These are phyloP conservation scores for Neophaeococcomyces aloes DNA, from an alignment of 2,329 filamentous ascomycete species.

Conservation along the genomic window DNA sequence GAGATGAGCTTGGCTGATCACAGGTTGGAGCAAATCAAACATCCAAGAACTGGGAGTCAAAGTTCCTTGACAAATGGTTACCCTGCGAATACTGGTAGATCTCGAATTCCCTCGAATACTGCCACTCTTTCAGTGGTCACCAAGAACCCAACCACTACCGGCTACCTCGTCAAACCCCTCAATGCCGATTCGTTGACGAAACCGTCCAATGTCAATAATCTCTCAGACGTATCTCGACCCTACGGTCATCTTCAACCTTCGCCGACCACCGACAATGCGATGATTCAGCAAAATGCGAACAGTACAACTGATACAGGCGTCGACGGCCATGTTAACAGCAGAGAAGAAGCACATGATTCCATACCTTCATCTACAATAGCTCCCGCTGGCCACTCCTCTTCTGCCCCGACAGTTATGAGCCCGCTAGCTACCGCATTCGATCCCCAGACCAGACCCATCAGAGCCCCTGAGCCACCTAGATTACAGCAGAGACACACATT, in stretches of 20 bases:
- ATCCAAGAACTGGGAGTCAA: constrained; percentile 20
- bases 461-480: constrained; percentile 46
- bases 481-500: constrained; percentile 78
- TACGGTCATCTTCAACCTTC: neutral
- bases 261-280: constrained; percentile 26
- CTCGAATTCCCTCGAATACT: constrained; percentile 31
- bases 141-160: constrained; percentile 25
- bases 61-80: constrained; percentile 28
- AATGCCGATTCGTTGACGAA: constrained; percentile 17
- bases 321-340: neutral
- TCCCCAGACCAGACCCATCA: constrained; percentile 26
- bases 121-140: constrained; percentile 38
- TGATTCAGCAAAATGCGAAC: constrained; percentile 22
- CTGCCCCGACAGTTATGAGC: constrained; percentile 45
- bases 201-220: constrained; percentile 19
- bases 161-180: constrained; percentile 24
- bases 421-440: constrained; percentile 37
- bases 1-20: constrained; percentile 32
- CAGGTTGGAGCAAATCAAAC: constrained; percentile 28
- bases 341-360: neutral
- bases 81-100: constrained; percentile 32
- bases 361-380: neutral
- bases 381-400: constrained; percentile 18
- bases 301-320: constrained; percentile 7
- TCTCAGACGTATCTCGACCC: constrained; percentile 9